A percentile compares a stretch with the other conserved stretches of the same genome.
Conservation (phyloP, 1,284 basidiomycete genomes). For the Wolfiporia cocos region DNA sequence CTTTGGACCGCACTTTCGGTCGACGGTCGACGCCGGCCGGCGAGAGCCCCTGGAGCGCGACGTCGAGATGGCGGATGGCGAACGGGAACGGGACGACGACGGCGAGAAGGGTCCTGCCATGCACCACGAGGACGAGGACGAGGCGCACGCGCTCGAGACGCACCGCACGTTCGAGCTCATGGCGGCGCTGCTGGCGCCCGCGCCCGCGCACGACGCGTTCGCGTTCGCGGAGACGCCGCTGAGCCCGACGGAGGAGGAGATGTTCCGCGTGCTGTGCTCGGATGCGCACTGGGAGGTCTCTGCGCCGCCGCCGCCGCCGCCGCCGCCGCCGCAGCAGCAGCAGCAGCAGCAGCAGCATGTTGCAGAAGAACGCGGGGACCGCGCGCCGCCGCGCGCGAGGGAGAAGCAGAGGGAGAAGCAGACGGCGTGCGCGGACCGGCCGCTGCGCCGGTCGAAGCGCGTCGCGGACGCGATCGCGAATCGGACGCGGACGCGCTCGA, state of each 20-base stretch:
- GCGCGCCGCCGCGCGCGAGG: conserved; percentile 2
- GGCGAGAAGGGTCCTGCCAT: too few relatives aligned
- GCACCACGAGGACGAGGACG: conserved; percentile 16
- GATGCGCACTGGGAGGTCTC: conserved; percentile 48
- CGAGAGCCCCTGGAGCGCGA: conserved; percentile 20
- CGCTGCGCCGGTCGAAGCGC: conserved; percentile 59
- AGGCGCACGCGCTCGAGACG: not conserved
- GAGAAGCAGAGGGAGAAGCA: conserved; percentile 7
- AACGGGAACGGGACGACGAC: too few relatives aligned
- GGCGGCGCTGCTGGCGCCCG: conserved; percentile 16
- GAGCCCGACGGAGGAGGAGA: conserved; percentile 63
- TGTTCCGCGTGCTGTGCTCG: conserved; percentile 57
- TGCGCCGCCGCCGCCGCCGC: not conserved
- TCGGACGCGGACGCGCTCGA: conserved; percentile 33
- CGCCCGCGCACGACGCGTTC: conserved; percentile 16
- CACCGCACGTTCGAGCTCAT: conserved; percentile 25
- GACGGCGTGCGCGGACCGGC: conserved; percentile 15
- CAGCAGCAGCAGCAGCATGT: not conserved
- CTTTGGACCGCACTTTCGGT: conserved; percentile 52
- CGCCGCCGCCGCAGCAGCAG: not conserved
- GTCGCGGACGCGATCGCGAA: conserved; percentile 52
- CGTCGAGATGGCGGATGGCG: too few relatives aligned
- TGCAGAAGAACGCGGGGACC: not conserved
- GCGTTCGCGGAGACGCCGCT: conserved; percentile 39
- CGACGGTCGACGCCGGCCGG: conserved; percentile 37